phyloP scores from a whole-genome alignment of 2,329 filamentous ascomycete species.

The Daldinia sp. region DNA sequence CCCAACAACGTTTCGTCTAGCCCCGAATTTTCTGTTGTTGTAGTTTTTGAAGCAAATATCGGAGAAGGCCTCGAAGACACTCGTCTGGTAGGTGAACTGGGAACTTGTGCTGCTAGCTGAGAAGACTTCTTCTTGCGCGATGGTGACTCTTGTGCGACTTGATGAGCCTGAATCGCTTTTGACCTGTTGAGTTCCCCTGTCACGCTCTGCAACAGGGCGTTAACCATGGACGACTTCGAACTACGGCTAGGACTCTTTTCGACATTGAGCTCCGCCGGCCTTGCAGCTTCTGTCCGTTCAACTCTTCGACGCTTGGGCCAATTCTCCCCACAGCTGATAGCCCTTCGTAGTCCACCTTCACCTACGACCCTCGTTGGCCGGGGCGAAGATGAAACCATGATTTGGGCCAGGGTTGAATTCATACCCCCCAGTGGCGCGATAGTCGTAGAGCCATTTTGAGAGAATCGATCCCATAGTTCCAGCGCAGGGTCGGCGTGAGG shows the following conservation, averaged over 20 bases:
- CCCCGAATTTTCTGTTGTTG: slow-evolving; percentile 10
- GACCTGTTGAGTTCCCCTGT: slow-evolving; percentile 63
- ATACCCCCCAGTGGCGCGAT: slow-evolving; percentile 59
- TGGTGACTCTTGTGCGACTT: slow-evolving; percentile 56
- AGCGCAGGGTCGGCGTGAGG: slow-evolving; percentile 78
- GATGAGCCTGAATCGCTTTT: slow-evolving; percentile 51
- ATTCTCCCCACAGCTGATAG: slow-evolving; percentile 76
- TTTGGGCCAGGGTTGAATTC: slow-evolving; percentile 71
- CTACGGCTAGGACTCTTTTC: slow-evolving; percentile 59
- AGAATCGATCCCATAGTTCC: slow-evolving; percentile 83
- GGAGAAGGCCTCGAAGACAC: slow-evolving; percentile 39
- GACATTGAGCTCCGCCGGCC: slow-evolving; percentile 51
- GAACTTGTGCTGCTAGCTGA: slow-evolving; percentile 34
- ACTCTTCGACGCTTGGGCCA: slow-evolving; percentile 78
- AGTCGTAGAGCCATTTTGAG: slow-evolving; percentile 63
- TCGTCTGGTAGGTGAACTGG: slow-evolving; percentile 37
- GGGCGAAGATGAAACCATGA: slow-evolving; percentile 79
- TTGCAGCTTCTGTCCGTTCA: slow-evolving; percentile 60
- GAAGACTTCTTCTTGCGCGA: slow-evolving; percentile 58
- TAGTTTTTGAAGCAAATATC: slow-evolving; percentile 17
- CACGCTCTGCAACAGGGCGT: slow-evolving; percentile 75
- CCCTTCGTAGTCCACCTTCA: slow-evolving; percentile 68
- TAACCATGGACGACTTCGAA: slow-evolving; percentile 69
- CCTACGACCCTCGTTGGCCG: slow-evolving; percentile 64
- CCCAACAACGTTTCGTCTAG: slow-evolving; percentile 23